Percentiles rank a stretch among this genome's conserved stretches.
phyloP scores from a whole-genome alignment of 345 rosid species.

The Populus tremula region DNA sequence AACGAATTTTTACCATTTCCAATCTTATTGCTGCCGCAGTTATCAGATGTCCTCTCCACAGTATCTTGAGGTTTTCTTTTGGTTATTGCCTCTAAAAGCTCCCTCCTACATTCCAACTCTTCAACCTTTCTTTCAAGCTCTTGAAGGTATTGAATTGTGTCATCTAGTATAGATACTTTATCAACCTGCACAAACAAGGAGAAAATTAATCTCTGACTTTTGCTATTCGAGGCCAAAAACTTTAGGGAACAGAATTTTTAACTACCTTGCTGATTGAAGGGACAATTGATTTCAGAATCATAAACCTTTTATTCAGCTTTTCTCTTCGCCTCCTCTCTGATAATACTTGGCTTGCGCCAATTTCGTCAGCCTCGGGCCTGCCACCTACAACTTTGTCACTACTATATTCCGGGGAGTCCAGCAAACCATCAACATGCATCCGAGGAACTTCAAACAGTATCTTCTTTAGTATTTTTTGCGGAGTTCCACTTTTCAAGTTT shows the following conservation, averaged over 20 bases:
- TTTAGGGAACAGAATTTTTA: background rate
- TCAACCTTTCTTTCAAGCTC: constrained; percentile 64
- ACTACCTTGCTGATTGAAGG: constrained; percentile 74
- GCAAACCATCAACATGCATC: constrained; percentile 41
- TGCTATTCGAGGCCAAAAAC: background rate
- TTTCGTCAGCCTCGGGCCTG: constrained; percentile 52
- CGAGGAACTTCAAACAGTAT: constrained; percentile 66
- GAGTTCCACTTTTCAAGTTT: constrained; percentile 21
- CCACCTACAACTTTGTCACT: constrained; percentile 31
- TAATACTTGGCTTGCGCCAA: constrained; percentile 33
- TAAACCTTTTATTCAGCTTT: constrained; percentile 52
- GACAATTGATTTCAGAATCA: constrained; percentile 57
- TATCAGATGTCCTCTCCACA: constrained; percentile 59
- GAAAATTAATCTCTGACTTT: background rate
- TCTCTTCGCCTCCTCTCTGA: constrained; percentile 52
- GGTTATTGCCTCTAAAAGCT: constrained; percentile 30
- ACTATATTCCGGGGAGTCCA: constrained; percentile 38
- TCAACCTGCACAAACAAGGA: constrained; percentile 52
- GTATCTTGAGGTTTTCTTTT: constrained; percentile 47
- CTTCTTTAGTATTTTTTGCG: constrained; percentile 72
- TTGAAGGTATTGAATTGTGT: constrained; percentile 66
- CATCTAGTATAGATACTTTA: constrained; percentile 71
- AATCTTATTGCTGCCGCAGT: constrained; percentile 37
- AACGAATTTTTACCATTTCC: constrained; percentile 24
- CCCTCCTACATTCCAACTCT: constrained; percentile 54